Percentiles rank a stretch among this genome's conserved stretches.
Evolutionary conservation across 2,329 filamentous ascomycete species (phyloP).

Genomic region (Aspergillus hortae): DNA sequence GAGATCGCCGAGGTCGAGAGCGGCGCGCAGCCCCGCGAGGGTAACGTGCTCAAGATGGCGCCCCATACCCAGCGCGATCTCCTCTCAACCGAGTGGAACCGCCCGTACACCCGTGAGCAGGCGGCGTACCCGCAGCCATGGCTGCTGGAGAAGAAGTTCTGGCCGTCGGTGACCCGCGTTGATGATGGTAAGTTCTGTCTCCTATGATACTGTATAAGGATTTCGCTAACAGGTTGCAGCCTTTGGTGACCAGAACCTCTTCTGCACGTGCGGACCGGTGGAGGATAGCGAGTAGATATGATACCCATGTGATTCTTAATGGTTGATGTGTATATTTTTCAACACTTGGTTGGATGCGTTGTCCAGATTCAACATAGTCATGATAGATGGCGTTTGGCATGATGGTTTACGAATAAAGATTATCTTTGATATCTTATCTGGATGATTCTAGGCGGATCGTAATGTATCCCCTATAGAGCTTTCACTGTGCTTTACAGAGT

Average conservation of each 20-base stretch:
- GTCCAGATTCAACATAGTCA: constrained; percentile 29
- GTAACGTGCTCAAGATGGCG: constrained; percentile 83
- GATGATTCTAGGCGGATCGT: too few relatives aligned
- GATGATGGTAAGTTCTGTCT: constrained; percentile 70
- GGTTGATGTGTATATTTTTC: constrained; percentile 14
- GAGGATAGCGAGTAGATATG: constrained; percentile 51
- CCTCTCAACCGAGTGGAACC: constrained; percentile 71
- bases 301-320: constrained; percentile 30
- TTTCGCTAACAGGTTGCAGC: constrained; percentile 49
- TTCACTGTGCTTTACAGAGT: too few relatives aligned
- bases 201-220: background rate
- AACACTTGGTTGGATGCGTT: constrained; percentile 10
- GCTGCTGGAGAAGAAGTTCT: constrained; percentile 95
- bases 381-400: constrained; percentile 18
- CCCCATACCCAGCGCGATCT: constrained; percentile 84
- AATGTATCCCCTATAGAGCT: too few relatives aligned
- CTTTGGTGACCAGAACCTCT: constrained; percentile 87
- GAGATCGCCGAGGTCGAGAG: constrained; percentile 84
- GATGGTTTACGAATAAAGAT: background rate
- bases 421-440: too few relatives aligned
- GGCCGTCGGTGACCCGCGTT: constrained; percentile 80
- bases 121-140: constrained; percentile 83
- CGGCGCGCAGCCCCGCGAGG: constrained; percentile 68
- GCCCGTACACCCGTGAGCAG: constrained; percentile 75
- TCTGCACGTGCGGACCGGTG: constrained; percentile 89